Evolutionary conservation across 176 grass and related monocot genomes (phyloP).

Genomic region (Paspalum notatum): DNA sequence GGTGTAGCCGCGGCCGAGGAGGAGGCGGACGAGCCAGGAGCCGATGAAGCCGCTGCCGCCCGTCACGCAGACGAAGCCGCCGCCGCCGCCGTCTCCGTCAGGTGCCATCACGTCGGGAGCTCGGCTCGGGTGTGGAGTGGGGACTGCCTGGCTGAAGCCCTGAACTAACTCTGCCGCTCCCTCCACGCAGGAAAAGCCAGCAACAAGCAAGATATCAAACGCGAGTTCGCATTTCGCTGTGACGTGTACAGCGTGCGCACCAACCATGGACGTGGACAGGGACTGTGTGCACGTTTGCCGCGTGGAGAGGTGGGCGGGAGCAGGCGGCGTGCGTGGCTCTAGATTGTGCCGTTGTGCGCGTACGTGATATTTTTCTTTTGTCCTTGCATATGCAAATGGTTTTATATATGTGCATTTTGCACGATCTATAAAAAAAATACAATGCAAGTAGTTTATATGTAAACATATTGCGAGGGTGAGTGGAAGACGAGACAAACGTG

Average conservation of each 20-base stretch:
- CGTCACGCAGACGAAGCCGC: conserved; percentile 61
- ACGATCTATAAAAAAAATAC: too few species aligned
- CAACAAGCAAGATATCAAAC: not conserved
- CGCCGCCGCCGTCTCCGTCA: not conserved
- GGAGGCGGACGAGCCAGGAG: conserved; percentile 79
- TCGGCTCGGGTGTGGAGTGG: not conserved
- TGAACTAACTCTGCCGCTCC: not conserved
- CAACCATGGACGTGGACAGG: not conserved
- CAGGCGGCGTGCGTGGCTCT: too few species aligned
- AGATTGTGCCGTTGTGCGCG: too few species aligned
- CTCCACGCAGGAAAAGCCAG: not conserved
- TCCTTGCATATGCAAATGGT: too few species aligned
- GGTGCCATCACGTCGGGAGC: conserved; percentile 12
- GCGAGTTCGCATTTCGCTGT: too few species aligned
- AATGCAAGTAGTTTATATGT: too few species aligned
- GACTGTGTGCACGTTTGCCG: not conserved
- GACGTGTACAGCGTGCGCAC: too few species aligned
- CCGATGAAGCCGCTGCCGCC: conserved; percentile 88
- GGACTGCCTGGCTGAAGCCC: too few species aligned
- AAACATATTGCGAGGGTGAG: too few species aligned
- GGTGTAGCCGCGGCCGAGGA: conserved; percentile 72
- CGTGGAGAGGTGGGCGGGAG: not conserved
- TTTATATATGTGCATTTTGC: too few species aligned
- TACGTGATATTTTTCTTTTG: too few species aligned
- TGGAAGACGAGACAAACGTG: too few species aligned